These are phyloP conservation scores for Tuber magnatum DNA, from an alignment of 495 filamentous ascomycete genomes.

Conservation along the genomic window DNA sequence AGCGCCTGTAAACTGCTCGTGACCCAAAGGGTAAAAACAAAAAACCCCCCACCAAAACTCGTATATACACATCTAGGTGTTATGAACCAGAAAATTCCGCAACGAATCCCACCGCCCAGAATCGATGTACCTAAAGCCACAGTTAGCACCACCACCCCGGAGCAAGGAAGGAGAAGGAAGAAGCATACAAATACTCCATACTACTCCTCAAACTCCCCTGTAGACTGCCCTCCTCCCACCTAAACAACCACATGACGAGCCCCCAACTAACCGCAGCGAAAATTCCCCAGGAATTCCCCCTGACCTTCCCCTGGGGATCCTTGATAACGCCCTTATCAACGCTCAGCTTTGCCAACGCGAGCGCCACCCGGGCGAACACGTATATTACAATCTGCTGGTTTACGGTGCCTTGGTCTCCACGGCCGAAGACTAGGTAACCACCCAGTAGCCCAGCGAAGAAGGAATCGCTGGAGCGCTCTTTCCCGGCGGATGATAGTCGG, in stretches of 20 bases:
- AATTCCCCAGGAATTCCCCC: slow-evolving; percentile 72
- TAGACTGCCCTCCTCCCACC: slow-evolving; percentile 80
- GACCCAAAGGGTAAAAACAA: background rate
- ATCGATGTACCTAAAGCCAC: slow-evolving; percentile 26
- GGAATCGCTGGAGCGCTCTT: slow-evolving; percentile 51
- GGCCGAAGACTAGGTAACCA: slow-evolving; percentile 88
- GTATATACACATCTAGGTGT: slow-evolving; percentile 19
- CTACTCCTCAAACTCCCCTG: slow-evolving; percentile 86
- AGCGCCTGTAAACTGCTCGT: background rate
- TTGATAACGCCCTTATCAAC: slow-evolving; percentile 49
- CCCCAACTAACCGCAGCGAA: slow-evolving; percentile 90
- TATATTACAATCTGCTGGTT: slow-evolving; percentile 99
- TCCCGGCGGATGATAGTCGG: slow-evolving; percentile 48
- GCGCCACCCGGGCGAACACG: slow-evolving; percentile 83
- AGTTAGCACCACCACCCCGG: slow-evolving; percentile 5
- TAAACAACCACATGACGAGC: slow-evolving; percentile 89
- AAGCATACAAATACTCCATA: slow-evolving; percentile 90
- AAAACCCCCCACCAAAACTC: background rate
- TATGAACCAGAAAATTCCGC: slow-evolving; percentile 32
- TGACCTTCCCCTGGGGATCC: slow-evolving; percentile 44
- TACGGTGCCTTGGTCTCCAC: slow-evolving; percentile 67
- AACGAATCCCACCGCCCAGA: slow-evolving; percentile 29
- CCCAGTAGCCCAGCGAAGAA: slow-evolving; percentile 88
- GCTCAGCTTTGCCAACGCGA: slow-evolving; percentile 73
- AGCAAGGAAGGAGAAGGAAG: background rate